Base-by-base conservation (phyloP, 257 asterid genomes). In the Ballota nigra region DNA sequence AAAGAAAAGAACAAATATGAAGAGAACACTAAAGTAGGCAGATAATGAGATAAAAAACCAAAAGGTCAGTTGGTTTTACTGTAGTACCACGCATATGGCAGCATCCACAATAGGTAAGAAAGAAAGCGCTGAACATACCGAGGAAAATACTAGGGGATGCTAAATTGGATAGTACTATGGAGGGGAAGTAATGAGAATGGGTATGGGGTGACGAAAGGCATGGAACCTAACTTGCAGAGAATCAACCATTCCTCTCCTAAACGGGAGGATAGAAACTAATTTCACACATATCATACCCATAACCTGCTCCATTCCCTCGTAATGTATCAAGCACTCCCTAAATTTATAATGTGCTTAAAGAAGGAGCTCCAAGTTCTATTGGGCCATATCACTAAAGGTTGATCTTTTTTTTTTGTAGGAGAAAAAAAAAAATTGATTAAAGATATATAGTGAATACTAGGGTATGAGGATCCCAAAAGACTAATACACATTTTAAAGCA, bases 81-180 rank as follows among this genome's bases (percentile, higher is more conserved):
- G 19, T 20, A 61, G 38, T 34, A 20, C 4, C 29, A 40, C 26
- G n/a, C 16, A 43, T 26, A 28, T 66, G 61, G 38, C 4, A 23
- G 10, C 71, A 47, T 66, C 28, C 59, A 26, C 63, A 68, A 68
- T 45, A 18, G 33, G 43, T 33, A 31, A 33, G 31, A 67, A 67
- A 3, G 8, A 26, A 66, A 26, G 61, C 43, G 43, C 2, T 8
- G 23, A 31, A 49, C 36, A 18, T 61, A 53, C 38, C 31, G 26
- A 26, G 59, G 40, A 19, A 58, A 69, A 65, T 65, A 43, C 24
- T 23, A 3, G 47, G 47, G 15, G 15, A 4, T 40, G 15, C 47
- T 40, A 9, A 15, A 15, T 40, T 40, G 47, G 47, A 40, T 9
- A 40, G 47, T 40, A 40, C 47, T 9, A 40, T 12, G n/a, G 47